Conservation (phyloP, 2,329 filamentous ascomycete species). For the Phyllosticta paracitricarpa region DNA sequence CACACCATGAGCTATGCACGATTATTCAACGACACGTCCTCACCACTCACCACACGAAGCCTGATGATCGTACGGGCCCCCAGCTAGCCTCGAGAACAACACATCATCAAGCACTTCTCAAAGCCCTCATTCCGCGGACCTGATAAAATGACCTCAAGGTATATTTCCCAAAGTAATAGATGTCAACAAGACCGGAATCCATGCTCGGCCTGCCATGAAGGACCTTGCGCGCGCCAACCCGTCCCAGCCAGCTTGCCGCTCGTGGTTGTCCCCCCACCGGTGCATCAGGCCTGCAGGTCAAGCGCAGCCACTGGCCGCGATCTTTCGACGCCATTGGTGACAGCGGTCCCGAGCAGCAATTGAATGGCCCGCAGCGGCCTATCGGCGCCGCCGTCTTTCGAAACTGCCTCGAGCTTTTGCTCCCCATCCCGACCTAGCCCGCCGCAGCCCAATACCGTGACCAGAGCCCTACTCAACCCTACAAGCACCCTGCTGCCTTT, state of each 20-base stretch:
- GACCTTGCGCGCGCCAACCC: not conserved
- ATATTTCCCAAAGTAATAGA: not conserved
- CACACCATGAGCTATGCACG: not conserved
- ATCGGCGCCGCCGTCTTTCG: not conserved
- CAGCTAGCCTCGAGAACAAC: not conserved
- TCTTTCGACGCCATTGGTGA: not conserved
- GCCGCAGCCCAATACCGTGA: not conserved
- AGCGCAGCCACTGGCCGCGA: slow-evolving; percentile 9
- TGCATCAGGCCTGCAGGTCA: slow-evolving; percentile 10
- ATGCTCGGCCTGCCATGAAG: not conserved
- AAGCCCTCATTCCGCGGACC: not conserved
- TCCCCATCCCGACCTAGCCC: not conserved
- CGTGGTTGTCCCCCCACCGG: not conserved
- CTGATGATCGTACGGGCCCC: not conserved
- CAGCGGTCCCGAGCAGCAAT: not conserved
- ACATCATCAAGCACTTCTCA: not conserved
- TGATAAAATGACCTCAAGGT: not conserved
- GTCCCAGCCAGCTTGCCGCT: slow-evolving; percentile 7
- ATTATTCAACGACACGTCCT: not conserved
- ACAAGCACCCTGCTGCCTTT: not conserved
- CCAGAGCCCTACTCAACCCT: not conserved
- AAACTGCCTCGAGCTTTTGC: not conserved
- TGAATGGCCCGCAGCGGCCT: not conserved
- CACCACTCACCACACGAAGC: not conserved
- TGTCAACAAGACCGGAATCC: no score